These are phyloP conservation scores for Sphagnum magellanicum DNA, from an alignment of 228 moss, liverwort and hornwort genomes.

Conservation along the genomic window DNA sequence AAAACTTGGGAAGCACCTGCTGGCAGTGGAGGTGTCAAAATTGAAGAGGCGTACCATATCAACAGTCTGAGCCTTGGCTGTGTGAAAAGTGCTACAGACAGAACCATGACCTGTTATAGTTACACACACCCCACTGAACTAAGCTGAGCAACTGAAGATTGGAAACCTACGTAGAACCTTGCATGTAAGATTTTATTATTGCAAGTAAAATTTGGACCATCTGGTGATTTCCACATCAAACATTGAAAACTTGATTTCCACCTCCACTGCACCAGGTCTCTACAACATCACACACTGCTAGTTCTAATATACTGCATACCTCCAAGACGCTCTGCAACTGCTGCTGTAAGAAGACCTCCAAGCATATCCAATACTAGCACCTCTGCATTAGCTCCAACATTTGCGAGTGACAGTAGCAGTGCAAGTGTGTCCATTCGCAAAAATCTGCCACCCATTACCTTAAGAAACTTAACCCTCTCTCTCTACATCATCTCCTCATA, in stretches of 20 bases:
- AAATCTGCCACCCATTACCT: conserved; percentile 33
- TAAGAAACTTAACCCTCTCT: too few species aligned
- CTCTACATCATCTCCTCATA: too few species aligned
- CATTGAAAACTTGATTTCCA: too few species aligned
- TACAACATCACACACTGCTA: too few species aligned
- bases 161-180: neutral
- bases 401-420: conserved; percentile 78
- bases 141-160: conserved; percentile 7
- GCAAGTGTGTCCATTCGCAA: conserved; percentile 91
- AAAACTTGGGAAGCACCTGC: conserved; percentile 32
- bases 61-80: conserved; percentile 68
- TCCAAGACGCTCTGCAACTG: conserved; percentile 91
- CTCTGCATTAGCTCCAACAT: conserved; percentile 88
- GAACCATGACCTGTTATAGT: conserved; percentile 59
- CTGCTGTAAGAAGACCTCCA: conserved; percentile 90
- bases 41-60: conserved; percentile 99
- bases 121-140: conserved; percentile 5
- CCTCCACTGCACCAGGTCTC: too few species aligned
- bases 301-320: conserved; percentile 25
- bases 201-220: too few species aligned
- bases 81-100: conserved; percentile 80
- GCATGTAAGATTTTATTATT: neutral
- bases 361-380: conserved; percentile 85
- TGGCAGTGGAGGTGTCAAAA: conserved; percentile 65
- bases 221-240: too few species aligned